phyloP scores from a whole-genome alignment of 73 alveolate species.

The Halteria grandinella region DNA sequence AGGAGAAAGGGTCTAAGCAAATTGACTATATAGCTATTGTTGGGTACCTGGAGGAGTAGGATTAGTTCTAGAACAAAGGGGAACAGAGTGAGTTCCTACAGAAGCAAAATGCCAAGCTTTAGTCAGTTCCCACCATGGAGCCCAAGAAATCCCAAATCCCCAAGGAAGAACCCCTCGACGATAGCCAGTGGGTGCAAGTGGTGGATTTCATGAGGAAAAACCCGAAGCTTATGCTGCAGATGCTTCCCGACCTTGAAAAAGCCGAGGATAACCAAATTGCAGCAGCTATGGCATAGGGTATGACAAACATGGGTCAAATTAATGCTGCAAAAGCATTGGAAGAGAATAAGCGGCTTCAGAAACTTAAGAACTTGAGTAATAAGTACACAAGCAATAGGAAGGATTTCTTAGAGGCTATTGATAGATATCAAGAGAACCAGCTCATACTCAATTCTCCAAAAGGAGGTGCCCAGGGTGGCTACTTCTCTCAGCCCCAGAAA shows the following conservation, averaged over 20 bases:
- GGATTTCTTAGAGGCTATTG: constrained; percentile 36
- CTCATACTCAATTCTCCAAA: neutral
- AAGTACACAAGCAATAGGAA: constrained; percentile 1
- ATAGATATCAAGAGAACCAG: neutral
- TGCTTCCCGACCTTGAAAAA: constrained; percentile 31
- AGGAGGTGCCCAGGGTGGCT: no score
- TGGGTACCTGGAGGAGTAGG: neutral
- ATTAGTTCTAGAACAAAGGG: neutral
- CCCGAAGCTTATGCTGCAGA: constrained; percentile 44
- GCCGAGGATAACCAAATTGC: neutral
- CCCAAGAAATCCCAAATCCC: constrained; percentile 1
- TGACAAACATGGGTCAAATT: neutral
- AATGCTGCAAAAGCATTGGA: constrained; percentile 13
- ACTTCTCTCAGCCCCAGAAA: no score
- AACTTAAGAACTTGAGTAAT: constrained; percentile 10
- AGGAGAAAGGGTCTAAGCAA: constrained; percentile 20
- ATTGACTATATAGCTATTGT: constrained; percentile 47
- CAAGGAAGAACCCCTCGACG: neutral
- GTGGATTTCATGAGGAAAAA: constrained; percentile 52
- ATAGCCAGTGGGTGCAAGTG: constrained; percentile 23
- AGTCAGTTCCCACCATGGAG: no score
- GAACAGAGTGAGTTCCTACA: neutral
- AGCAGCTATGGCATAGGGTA: neutral
- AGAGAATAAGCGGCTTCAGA: constrained; percentile 25
- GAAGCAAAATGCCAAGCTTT: neutral